These are phyloP conservation scores for Komagataella kurtzmanii DNA, from an alignment of 805 yeast species.

Conservation along the genomic window DNA sequence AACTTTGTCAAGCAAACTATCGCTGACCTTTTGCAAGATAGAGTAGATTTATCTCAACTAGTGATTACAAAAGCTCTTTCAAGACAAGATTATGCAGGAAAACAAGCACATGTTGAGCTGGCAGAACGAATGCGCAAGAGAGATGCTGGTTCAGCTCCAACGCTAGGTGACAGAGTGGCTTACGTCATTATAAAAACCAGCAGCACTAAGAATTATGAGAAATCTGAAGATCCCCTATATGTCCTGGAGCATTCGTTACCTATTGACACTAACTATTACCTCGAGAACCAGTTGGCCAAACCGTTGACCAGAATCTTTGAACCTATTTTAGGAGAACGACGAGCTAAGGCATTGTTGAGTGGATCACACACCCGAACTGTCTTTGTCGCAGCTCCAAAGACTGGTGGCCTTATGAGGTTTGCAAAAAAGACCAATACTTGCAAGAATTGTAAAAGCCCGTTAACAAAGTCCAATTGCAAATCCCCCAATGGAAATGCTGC, in stretches of 20 bases:
- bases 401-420: constrained; percentile 81
- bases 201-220: constrained; percentile 81
- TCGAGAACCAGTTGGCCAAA: constrained; percentile 84
- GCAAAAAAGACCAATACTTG: constrained; percentile 83
- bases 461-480: constrained; percentile 27
- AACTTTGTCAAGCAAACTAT: constrained; percentile 76
- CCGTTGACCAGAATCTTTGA: constrained; percentile 90
- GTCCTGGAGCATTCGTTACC: constrained; percentile 88
- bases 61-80: constrained; percentile 91
- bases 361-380: constrained; percentile 80
- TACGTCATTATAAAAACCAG: constrained; percentile 82
- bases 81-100: constrained; percentile 82
- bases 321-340: constrained; percentile 82
- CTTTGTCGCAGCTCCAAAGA: constrained; percentile 57
- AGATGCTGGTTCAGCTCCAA: constrained; percentile 96
- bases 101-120: constrained; percentile 93
- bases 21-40: constrained; percentile 80
- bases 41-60: constrained; percentile 83
- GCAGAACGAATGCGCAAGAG: constrained; percentile 94
- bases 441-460: constrained; percentile 76
- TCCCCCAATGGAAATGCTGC: constrained; percentile 37
- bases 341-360: constrained; percentile 66
- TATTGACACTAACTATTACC: constrained; percentile 85
- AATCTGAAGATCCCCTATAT: constrained; percentile 92
- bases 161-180: constrained; percentile 95